Conservation (phyloP, 331 rosid genomes). For the Pyracantha coccinea region DNA sequence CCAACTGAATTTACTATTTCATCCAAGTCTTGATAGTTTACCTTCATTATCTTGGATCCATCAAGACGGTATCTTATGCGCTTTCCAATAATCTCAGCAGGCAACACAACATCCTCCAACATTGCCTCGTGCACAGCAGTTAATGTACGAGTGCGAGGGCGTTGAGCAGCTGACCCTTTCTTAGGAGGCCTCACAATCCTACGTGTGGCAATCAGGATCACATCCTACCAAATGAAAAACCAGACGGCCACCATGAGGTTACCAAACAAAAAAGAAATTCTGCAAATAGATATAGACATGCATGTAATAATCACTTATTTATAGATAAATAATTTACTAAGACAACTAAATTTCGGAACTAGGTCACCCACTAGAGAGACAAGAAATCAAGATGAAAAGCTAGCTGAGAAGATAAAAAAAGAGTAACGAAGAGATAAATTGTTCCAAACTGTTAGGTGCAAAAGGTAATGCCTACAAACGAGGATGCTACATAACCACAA, state of each 20-base stretch:
- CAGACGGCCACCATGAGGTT: not conserved
- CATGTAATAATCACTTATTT: no score
- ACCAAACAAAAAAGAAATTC: not conserved
- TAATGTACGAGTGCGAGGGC: conserved; percentile 87
- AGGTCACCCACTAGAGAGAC: no score
- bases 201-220: conserved; percentile 67
- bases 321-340: no score
- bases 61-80: conserved; percentile 65
- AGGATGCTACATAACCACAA: no score
- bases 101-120: conserved; percentile 79
- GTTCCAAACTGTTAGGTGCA: no score
- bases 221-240: conserved; percentile 40
- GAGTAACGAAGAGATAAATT: no score
- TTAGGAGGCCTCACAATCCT: conserved; percentile 89
- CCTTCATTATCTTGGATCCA: conserved; percentile 96
- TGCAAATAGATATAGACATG: not conserved
- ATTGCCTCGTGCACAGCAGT: conserved; percentile 92
- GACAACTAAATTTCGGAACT: no score
- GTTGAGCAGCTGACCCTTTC: conserved; percentile 86
- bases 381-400: no score
- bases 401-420: no score
- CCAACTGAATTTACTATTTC: not conserved
- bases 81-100: conserved; percentile 94
- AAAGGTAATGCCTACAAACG: no score
- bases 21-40: not conserved